Evolutionary conservation across 192 early-diverging fungal genomes (phyloP).

Genomic region (Entomortierella lignicola): DNA sequence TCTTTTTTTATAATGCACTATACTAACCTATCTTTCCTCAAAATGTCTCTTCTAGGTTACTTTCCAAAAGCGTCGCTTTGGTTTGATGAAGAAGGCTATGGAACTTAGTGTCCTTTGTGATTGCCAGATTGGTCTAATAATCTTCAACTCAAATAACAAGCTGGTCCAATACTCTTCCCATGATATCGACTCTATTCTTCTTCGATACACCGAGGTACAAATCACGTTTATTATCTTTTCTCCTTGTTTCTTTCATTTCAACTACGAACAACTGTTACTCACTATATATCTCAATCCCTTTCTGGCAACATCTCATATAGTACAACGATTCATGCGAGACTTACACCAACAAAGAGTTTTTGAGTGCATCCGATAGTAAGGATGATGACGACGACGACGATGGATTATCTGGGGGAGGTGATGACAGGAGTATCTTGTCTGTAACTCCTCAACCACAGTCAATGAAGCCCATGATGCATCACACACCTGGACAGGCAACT

Average conservation of each 20-base stretch:
- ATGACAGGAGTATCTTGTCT: constrained; percentile 50
- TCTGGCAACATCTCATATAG: constrained; percentile 7
- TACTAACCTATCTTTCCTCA: too few relatives aligned
- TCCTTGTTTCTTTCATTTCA: background rate
- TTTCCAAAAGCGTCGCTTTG: constrained; percentile 93
- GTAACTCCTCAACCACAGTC: constrained; percentile 48
- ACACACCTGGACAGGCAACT: constrained; percentile 40
- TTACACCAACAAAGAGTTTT: constrained; percentile 52
- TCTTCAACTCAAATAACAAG: constrained; percentile 94
- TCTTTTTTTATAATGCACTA: too few relatives aligned
- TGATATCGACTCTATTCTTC: constrained; percentile 93
- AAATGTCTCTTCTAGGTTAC: constrained; percentile 71
- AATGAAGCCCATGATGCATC: constrained; percentile 22
- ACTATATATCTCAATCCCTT: background rate
- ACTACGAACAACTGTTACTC: background rate
- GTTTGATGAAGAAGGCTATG: constrained; percentile 97
- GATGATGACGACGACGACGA: constrained; percentile 50
- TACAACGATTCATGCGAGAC: constrained; percentile 55
- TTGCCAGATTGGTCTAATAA: constrained; percentile 94
- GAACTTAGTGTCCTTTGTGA: constrained; percentile 95
- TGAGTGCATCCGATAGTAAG: constrained; percentile 30
- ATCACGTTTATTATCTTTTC: too few relatives aligned
- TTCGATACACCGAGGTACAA: constrained; percentile 86
- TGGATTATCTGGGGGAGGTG: constrained; percentile 35
- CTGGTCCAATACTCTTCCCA: constrained; percentile 92